Percentiles rank a stretch among this genome's conserved stretches.
phyloP scores from a whole-genome alignment of 2,329 filamentous ascomycete species.

The Phyllosticta ampelicida region DNA sequence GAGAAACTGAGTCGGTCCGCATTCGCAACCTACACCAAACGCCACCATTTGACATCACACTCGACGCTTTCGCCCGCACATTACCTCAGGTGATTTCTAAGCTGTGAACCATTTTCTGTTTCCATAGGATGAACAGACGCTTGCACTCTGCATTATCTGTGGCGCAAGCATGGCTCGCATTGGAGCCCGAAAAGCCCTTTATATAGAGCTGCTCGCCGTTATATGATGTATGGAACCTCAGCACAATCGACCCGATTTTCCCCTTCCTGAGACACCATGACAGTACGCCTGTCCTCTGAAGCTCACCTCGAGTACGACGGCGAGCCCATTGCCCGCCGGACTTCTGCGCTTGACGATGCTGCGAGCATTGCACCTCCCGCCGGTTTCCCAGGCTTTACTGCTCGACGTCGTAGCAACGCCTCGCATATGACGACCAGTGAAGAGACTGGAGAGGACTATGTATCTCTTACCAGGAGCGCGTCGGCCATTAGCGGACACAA shows the following conservation, averaged over 20 bases:
- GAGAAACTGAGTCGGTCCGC: background rate
- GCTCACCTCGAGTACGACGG: slow-evolving; percentile 3
- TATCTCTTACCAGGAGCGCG: slow-evolving; percentile 4
- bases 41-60: slow-evolving; percentile 4
- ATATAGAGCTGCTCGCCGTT: background rate
- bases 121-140: background rate
- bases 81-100: background rate
- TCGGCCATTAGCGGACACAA: slow-evolving; percentile 10
- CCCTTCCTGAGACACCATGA: background rate
- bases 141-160: background rate
- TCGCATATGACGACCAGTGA: slow-evolving; percentile 3
- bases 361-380: slow-evolving; percentile 8
- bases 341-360: slow-evolving; percentile 8
- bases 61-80: background rate
- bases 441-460: slow-evolving; percentile 1
- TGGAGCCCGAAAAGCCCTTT: background rate
- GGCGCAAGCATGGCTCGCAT: background rate
- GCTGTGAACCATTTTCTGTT: background rate
- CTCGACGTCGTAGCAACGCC: slow-evolving; percentile 8
- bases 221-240: too few species aligned
- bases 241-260: background rate
- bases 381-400: slow-evolving; percentile 4
- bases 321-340: slow-evolving; percentile 7
- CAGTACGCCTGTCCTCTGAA: background rate
- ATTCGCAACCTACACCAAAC: slow-evolving; percentile 8